These are phyloP conservation scores for Leccinum fuscescens DNA, from an alignment of 1,284 basidiomycete genomes.

Conservation along the genomic window DNA sequence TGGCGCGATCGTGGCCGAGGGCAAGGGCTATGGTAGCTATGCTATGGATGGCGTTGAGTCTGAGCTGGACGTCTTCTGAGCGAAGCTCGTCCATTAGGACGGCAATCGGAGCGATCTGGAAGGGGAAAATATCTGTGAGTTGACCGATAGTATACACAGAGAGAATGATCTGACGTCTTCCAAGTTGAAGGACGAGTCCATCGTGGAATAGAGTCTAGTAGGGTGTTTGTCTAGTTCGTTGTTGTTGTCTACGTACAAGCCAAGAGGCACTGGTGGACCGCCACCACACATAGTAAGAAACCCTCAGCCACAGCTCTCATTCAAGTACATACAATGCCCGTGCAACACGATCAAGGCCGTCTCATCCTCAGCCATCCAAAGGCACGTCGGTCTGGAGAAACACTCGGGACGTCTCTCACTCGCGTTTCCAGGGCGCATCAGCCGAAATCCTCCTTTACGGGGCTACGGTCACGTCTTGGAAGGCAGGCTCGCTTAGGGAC, in stretches of 20 bases:
- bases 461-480: constrained; percentile 81
- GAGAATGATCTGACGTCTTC: constrained; percentile 50
- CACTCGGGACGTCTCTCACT: neutral
- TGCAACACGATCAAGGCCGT: constrained; percentile 39
- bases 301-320: constrained; percentile 16
- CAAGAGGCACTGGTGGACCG: constrained; percentile 1
- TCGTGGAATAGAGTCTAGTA: constrained; percentile 30
- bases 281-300: constrained; percentile 2
- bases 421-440: constrained; percentile 58
- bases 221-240: neutral
- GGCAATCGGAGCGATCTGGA: constrained; percentile 81
- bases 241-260: neutral
- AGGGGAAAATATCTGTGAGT: constrained; percentile 16
- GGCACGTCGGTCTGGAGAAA: constrained; percentile 33
- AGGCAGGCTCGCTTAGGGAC: constrained; percentile 43
- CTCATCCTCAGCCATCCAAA: constrained; percentile 53
- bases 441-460: constrained; percentile 76
- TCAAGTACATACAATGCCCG: constrained; percentile 40
- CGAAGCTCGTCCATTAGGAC: constrained; percentile 94
- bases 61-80: constrained; percentile 92
- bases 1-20: constrained; percentile 91
- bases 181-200: constrained; percentile 60
- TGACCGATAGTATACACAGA: constrained; percentile 1
- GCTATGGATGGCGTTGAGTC: constrained; percentile 96
- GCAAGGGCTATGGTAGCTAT: constrained; percentile 98